Evolutionary conservation across 805 yeast genomes (phyloP).

Genomic region (Starmerella bacillaris): DNA sequence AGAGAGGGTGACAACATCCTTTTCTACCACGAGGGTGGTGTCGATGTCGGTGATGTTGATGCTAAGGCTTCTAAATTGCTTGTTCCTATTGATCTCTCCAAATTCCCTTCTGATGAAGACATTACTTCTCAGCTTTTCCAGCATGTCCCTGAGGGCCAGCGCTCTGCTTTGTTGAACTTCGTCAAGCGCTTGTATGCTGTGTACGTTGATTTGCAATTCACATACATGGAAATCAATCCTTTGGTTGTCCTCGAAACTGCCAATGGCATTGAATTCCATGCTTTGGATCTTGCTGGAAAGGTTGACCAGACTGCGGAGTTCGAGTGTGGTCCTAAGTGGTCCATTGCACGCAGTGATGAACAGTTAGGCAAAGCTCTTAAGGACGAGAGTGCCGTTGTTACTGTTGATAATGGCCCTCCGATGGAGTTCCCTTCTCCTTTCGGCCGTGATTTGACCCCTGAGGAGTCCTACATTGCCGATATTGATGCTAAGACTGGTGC

Average conservation of each 20-base stretch:
- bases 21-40: constrained; percentile 33
- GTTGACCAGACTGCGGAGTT: constrained; percentile 33
- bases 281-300: constrained; percentile 32
- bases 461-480: constrained; percentile 32
- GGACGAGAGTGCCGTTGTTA: constrained; percentile 15
- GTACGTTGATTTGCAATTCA: constrained; percentile 31
- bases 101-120: constrained; percentile 26
- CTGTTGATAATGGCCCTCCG: constrained; percentile 31
- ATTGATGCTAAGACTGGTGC: constrained; percentile 33
- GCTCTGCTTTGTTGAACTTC: constrained; percentile 27
- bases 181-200: constrained; percentile 32
- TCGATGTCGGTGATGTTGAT: constrained; percentile 32
- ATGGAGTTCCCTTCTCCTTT: constrained; percentile 34
- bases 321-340: constrained; percentile 34
- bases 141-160: constrained; percentile 27
- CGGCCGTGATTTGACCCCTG: constrained; percentile 29
- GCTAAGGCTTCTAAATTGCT: constrained; percentile 29
- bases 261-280: constrained; percentile 27
- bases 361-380: constrained; percentile 22
- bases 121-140: constrained; percentile 23
- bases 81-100: constrained; percentile 28
- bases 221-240: constrained; percentile 32
- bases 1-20: constrained; percentile 33
- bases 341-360: constrained; percentile 29
- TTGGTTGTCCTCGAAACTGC: constrained; percentile 28